Evolutionary conservation across 176 grass and related monocot genomes (phyloP).

Genomic region (Rhipidocladum racemiflorum): DNA sequence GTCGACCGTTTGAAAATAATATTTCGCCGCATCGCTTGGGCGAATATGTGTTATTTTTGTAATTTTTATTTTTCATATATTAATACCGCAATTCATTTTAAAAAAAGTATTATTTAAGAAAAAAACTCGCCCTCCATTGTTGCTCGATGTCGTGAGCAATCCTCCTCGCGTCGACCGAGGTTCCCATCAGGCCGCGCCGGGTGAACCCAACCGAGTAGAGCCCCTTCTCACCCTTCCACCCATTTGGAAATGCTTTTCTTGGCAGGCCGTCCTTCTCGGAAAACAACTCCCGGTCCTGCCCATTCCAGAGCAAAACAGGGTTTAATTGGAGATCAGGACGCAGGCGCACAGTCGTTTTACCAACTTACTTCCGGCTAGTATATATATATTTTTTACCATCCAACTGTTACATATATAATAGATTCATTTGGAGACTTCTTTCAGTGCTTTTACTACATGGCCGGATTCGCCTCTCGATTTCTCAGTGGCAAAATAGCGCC

Average conservation of each 20-base stretch:
- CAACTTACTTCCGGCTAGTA: neutral
- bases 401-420: neutral
- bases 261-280: conserved; percentile 86
- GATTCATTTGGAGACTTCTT: neutral
- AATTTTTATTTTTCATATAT: too few species aligned
- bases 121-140: conserved; percentile 47
- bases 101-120: too few species aligned
- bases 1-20: too few species aligned
- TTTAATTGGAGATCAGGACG: conserved; percentile 25
- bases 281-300: conserved; percentile 77
- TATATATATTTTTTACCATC: too few species aligned
- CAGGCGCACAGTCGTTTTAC: neutral
- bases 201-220: conserved; percentile 89
- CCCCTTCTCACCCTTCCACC: conserved; percentile 77
- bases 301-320: conserved; percentile 1
- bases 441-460: neutral
- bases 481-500: neutral
- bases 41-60: too few species aligned
- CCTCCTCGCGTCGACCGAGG: conserved; percentile 58
- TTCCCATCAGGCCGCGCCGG: conserved; percentile 69
- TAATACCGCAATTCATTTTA: too few species aligned
- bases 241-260: conserved; percentile 70
- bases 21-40: too few species aligned
- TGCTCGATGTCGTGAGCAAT: conserved; percentile 82
- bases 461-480: neutral